Percentiles rank a stretch among this genome's conserved stretches.
These are phyloP conservation scores for Geranomyces variabilis DNA, from an alignment of 192 early-diverging fungal species.

Conservation along the genomic window DNA sequence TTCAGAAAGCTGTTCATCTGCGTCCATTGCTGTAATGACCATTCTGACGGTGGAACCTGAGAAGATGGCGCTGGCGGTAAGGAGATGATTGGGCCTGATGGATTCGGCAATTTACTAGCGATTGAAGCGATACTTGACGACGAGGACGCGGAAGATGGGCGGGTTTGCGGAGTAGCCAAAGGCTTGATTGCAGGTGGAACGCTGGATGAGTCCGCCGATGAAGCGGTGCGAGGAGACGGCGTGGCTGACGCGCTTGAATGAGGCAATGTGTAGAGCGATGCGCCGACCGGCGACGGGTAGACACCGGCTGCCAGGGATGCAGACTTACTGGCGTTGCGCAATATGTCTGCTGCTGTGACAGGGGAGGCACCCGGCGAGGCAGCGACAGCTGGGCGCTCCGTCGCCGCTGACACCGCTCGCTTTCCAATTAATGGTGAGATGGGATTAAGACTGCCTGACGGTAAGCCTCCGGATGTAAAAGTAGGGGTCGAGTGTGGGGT, in stretches of 20 bases:
- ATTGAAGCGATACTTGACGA: too few relatives aligned
- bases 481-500: too few relatives aligned
- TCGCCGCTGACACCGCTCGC: too few relatives aligned
- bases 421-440: too few relatives aligned
- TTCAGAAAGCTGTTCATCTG: conserved; percentile 22
- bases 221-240: too few relatives aligned
- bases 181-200: too few relatives aligned
- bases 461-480: too few relatives aligned
- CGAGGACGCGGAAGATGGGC: too few relatives aligned
- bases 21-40: conserved; percentile 24
- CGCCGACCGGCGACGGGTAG: conserved; percentile 6
- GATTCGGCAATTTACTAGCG: neutral
- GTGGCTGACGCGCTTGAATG: neutral
- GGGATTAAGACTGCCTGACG: too few relatives aligned
- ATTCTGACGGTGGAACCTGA: conserved; percentile 14
- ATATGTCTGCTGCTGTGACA: conserved; percentile 21
- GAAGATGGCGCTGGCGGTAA: neutral
- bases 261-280: neutral
- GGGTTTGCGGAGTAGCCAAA: too few relatives aligned
- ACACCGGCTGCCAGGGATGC: neutral
- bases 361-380: neutral
- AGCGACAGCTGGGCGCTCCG: too few relatives aligned
- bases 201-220: too few relatives aligned
- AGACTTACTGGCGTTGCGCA: conserved; percentile 2
- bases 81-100: neutral